phyloP scores from a whole-genome alignment of 768 basidiomycete genomes.

The Porphyrellus cyaneotinctus region DNA sequence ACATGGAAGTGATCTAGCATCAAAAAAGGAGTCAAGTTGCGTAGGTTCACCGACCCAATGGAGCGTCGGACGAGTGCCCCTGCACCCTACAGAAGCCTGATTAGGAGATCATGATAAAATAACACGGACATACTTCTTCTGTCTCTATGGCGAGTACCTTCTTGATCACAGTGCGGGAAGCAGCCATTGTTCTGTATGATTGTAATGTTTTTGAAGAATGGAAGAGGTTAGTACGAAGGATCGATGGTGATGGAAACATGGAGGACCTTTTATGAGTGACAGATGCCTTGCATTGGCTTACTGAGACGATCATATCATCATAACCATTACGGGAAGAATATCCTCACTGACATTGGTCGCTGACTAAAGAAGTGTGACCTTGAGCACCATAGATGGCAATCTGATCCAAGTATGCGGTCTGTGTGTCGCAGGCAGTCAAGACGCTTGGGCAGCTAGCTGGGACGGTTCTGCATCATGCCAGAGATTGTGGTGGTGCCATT shows the following conservation, averaged over 20 bases:
- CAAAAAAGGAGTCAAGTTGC: conserved; percentile 87
- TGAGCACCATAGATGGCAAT: too few species aligned
- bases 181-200: conserved; percentile 24
- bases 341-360: not conserved
- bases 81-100: conserved; percentile 47
- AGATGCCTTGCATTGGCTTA: not conserved
- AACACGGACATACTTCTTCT: conserved; percentile 49
- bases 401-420: too few species aligned
- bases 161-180: conserved; percentile 68
- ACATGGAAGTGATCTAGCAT: conserved; percentile 85
- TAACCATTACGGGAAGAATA: not conserved
- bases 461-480: too few species aligned
- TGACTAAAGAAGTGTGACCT: conserved; percentile 3
- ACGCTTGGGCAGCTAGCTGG: too few species aligned
- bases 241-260: not conserved
- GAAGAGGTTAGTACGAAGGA: not conserved
- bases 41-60: conserved; percentile 70
- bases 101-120: not conserved
- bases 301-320: not conserved
- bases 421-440: too few species aligned
- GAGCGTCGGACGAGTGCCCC: conserved; percentile 83
- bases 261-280: not conserved
- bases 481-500: too few species aligned
- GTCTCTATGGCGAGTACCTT: conserved; percentile 75
- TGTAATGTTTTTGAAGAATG: not conserved